Conservation (phyloP, 2,329 filamentous ascomycete species). For the Fusarium tanahbumbuense region DNA sequence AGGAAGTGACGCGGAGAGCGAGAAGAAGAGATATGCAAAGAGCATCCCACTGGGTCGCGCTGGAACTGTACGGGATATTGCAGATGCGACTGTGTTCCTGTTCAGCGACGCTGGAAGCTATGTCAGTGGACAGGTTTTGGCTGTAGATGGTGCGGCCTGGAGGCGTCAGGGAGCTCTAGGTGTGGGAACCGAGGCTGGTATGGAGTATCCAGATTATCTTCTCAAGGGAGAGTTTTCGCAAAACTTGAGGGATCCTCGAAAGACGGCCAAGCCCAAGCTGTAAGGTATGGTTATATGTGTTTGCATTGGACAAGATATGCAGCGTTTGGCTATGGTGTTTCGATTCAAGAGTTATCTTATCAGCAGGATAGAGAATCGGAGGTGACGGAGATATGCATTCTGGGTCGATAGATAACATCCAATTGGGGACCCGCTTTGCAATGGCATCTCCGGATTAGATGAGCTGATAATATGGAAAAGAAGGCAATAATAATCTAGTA, state of each 20-base stretch:
- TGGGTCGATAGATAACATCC: conserved; percentile 24
- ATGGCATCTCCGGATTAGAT: conserved; percentile 30
- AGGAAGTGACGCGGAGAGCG: conserved; percentile 54
- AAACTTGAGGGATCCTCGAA: conserved; percentile 50
- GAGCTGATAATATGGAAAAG: conserved; percentile 8
- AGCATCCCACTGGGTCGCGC: conserved; percentile 78
- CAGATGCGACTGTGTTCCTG: conserved; percentile 89
- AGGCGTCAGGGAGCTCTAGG: conserved; percentile 60
- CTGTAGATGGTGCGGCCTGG: conserved; percentile 75
- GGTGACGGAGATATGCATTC: conserved; percentile 34
- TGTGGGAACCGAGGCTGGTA: conserved; percentile 60
- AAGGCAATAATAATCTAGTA: not conserved
- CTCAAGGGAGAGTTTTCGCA: conserved; percentile 51
- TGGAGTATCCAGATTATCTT: conserved; percentile 66
- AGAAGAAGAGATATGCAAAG: conserved; percentile 51
- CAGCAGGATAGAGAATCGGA: conserved; percentile 11
- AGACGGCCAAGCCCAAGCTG: conserved; percentile 55
- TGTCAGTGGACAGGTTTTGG: conserved; percentile 83
- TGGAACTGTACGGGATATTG: conserved; percentile 87
- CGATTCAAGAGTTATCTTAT: conserved; percentile 13
- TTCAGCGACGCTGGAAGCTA: conserved; percentile 89
- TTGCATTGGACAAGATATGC: not conserved
- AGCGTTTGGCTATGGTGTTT: not conserved
- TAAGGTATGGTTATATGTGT: conserved; percentile 33
- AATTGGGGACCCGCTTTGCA: conserved; percentile 6